Evolutionary conservation across 495 filamentous ascomycete species (phyloP).

Genomic region (Tuber borchii): DNA sequence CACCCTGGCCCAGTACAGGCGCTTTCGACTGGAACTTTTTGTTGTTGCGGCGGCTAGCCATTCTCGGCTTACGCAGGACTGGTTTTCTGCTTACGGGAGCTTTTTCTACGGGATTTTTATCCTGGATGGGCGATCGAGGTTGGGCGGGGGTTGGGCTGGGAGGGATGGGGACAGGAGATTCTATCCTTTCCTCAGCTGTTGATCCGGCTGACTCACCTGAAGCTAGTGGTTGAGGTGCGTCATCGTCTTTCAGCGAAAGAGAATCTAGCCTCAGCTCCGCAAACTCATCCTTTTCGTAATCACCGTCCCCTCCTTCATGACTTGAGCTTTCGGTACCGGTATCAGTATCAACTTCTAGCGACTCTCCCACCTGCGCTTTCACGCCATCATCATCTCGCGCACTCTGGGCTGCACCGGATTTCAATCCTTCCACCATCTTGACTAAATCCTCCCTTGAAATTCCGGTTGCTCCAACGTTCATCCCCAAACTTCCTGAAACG

Average conservation of each 20-base stretch:
- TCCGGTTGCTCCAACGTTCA: slow-evolving; percentile 45
- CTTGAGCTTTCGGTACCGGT: background rate
- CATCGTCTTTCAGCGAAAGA: background rate
- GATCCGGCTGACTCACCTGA: background rate
- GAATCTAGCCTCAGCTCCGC: background rate
- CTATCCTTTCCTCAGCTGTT: background rate
- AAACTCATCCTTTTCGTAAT: background rate
- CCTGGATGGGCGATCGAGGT: background rate
- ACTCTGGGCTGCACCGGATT: slow-evolving; percentile 8
- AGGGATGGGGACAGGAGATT: slow-evolving; percentile 1
- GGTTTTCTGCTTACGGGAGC: slow-evolving; percentile 18
- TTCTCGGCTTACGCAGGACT: slow-evolving; percentile 12
- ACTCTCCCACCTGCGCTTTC: background rate
- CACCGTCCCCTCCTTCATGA: background rate
- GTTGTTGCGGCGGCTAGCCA: slow-evolving; percentile 8
- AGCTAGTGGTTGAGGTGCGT: background rate
- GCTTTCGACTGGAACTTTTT: slow-evolving; percentile 33
- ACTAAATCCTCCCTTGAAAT: slow-evolving; percentile 38
- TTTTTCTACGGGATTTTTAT: slow-evolving; percentile 8
- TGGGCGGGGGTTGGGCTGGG: slow-evolving; percentile 6
- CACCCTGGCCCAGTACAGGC: slow-evolving; percentile 42
- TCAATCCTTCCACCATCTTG: slow-evolving; percentile 36
- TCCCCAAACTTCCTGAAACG: slow-evolving; percentile 48
- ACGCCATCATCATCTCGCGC: background rate
- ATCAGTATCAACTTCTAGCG: background rate